Percentiles rank a stretch among this genome's conserved stretches.
Evolutionary conservation across 768 basidiomycete genomes (phyloP).

Genomic region (Ephemerocybe angulata): DNA sequence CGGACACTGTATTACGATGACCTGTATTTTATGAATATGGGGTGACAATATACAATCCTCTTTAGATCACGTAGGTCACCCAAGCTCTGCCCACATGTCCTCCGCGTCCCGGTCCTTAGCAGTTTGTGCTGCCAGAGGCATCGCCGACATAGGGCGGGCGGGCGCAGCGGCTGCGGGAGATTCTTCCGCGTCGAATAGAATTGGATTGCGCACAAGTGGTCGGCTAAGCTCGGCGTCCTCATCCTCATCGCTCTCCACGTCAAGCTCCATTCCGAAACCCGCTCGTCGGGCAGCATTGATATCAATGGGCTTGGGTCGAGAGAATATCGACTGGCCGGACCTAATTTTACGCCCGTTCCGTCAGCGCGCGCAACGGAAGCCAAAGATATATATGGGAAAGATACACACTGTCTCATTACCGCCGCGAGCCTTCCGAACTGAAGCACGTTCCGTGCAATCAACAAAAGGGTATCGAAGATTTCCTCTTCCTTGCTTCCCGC

Average conservation of each 20-base stretch:
- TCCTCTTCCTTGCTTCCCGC: constrained; percentile 88
- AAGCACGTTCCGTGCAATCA: constrained; percentile 89
- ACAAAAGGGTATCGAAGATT: constrained; percentile 85
- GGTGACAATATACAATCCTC: not conserved
- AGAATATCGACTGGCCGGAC: constrained; percentile 87
- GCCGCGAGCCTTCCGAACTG: constrained; percentile 90
- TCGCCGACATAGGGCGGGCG: constrained; percentile 32
- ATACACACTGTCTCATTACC: constrained; percentile 86
- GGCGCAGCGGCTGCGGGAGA: constrained; percentile 9
- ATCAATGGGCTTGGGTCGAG: constrained; percentile 82
- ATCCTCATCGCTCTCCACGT: constrained; percentile 63
- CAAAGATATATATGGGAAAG: constrained; percentile 6
- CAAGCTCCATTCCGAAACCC: constrained; percentile 67
- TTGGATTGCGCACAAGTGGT: constrained; percentile 56
- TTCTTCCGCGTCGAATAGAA: constrained; percentile 61
- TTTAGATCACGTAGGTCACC: constrained; percentile 14
- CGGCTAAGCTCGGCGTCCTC: constrained; percentile 57
- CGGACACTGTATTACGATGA: not conserved
- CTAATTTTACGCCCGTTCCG: constrained; percentile 30
- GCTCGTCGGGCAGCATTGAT: constrained; percentile 67
- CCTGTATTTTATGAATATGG: not conserved
- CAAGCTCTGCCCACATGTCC: constrained; percentile 71
- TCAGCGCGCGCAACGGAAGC: constrained; percentile 9
- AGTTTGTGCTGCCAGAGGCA: constrained; percentile 59
- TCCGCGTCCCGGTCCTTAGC: constrained; percentile 55